Percentiles rank a stretch among this genome's conserved stretches.
Conservation (phyloP, 2,329 filamentous ascomycete genomes). For the Trichoderma sp. region DNA sequence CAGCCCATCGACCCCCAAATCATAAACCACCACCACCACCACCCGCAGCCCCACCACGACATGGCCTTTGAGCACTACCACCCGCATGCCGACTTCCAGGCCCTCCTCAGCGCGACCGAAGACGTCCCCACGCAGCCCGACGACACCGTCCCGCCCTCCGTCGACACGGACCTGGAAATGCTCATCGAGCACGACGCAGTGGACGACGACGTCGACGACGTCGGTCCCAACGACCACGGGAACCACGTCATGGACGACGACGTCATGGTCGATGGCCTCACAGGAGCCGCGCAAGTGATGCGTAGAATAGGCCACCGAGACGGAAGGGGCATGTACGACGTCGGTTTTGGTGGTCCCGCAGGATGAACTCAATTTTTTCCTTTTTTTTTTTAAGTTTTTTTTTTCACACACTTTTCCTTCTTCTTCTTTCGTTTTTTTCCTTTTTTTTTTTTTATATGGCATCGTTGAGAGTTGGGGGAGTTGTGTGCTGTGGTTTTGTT, state of each 20-base stretch:
- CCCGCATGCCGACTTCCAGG: constrained; percentile 51
- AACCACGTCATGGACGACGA: constrained; percentile 21
- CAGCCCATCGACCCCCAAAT: constrained; percentile 53
- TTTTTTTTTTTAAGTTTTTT: no score
- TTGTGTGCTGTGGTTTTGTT: neutral
- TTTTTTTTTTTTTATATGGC: neutral
- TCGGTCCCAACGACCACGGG: neutral
- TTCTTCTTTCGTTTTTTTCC: neutral
- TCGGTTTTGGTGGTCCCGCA: constrained; percentile 27
- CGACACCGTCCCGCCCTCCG: constrained; percentile 39
- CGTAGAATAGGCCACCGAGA: constrained; percentile 26
- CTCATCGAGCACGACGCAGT: constrained; percentile 46
- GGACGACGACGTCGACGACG: constrained; percentile 34
- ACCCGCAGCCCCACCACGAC: constrained; percentile 26
- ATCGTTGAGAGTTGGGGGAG: neutral
- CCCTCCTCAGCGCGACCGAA: constrained; percentile 49
- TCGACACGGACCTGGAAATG: constrained; percentile 52
- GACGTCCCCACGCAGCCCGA: constrained; percentile 28
- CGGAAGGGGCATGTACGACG: constrained; percentile 29
- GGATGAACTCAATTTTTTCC: constrained; percentile 9
- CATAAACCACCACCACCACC: constrained; percentile 20
- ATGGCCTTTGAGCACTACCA: constrained; percentile 41
- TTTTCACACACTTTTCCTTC: neutral
- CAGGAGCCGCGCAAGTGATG: constrained; percentile 6
- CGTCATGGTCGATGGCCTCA: constrained; percentile 14